Evolutionary conservation across 192 early-diverging fungal species (phyloP), one percentile per base, ranked within the genome.

Genomic region (Diversispora epigaea): DNA sequence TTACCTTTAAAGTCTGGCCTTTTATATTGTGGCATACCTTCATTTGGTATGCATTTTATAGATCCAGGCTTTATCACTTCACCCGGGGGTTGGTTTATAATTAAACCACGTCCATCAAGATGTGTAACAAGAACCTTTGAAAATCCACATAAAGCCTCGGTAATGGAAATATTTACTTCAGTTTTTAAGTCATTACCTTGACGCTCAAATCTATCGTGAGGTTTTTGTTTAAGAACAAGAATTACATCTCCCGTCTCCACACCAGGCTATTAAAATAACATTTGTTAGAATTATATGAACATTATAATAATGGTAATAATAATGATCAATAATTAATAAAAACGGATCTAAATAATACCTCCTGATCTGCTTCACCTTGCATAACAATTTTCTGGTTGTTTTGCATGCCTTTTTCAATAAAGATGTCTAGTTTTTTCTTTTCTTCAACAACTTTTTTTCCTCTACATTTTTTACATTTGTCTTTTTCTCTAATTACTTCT

Each of bases 301-400:
- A 21, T 3, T 54, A 22, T 50, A 47, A 11, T 17, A 2, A 69
- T 41, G 32, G 12, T 11, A 19, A 41, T 25, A 10, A 39, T 14
- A 17, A 40, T 43, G 12, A 40, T 41, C 9, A 15, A 15, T 8
- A 63, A n/a, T 8, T 15, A 41, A 39, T 4, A 62, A 21, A 12
- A 11, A 62, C 6, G 19, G 14, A 6, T 40, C 41, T 15, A 40
- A 41, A 39, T 54, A 72, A 44, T 79, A 81, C 78, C 73, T 89
- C 87, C 79, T 98, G 96, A 82, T 99, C 98, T 64, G 91, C 98
- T 80, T 98, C 96, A 39, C 96, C 96, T 71, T 84, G 82, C 82
- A 98, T 93, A 5, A 89, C 86, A 69, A 99, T 96, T 81, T 89
- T 91, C 71, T 98, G 93, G 22, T 94, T 93, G 70, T 97, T 85